Percentiles rank a stretch among this genome's conserved stretches.
Conservation (phyloP, 805 yeast genomes). For the Hemisphaericaspora nanyangensis region DNA sequence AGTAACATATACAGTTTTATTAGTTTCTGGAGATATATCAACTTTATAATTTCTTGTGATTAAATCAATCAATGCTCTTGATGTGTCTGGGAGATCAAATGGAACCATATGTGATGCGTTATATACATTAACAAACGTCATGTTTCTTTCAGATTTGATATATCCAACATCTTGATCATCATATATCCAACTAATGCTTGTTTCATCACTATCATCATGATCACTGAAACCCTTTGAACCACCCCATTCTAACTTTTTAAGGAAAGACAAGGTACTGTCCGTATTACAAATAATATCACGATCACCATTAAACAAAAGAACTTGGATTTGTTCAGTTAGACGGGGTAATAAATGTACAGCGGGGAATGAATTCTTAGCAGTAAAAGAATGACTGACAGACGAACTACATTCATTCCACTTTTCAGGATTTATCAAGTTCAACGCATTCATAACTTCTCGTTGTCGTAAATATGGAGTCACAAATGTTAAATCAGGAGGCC, state of each 20-base stretch:
- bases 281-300: constrained; percentile 86
- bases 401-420: constrained; percentile 79
- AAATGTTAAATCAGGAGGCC: constrained; percentile 68
- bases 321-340: constrained; percentile 53
- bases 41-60: constrained; percentile 29
- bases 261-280: constrained; percentile 66
- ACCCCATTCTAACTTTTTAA: constrained; percentile 62
- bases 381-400: constrained; percentile 50
- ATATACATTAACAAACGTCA: constrained; percentile 70
- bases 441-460: constrained; percentile 42
- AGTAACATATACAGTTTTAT: constrained; percentile 20
- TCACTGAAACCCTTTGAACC: constrained; percentile 50
- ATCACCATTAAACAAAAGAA: constrained; percentile 81
- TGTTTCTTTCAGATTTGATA: constrained; percentile 53
- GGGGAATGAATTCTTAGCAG: constrained; percentile 52
- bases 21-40: constrained; percentile 11
- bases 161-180: constrained; percentile 36
- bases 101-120: constrained; percentile 95
- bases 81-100: constrained; percentile 64
- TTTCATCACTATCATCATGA: constrained; percentile 18
- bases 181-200: constrained; percentile 40
- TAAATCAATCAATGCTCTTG: constrained; percentile 67
- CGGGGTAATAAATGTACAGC: constrained; percentile 65
- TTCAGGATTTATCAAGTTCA: constrained; percentile 45
- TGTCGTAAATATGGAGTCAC: constrained; percentile 50